phyloP scores from a whole-genome alignment of 2,329 filamentous ascomycete genomes.

The Trichoderma pleuroti region DNA sequence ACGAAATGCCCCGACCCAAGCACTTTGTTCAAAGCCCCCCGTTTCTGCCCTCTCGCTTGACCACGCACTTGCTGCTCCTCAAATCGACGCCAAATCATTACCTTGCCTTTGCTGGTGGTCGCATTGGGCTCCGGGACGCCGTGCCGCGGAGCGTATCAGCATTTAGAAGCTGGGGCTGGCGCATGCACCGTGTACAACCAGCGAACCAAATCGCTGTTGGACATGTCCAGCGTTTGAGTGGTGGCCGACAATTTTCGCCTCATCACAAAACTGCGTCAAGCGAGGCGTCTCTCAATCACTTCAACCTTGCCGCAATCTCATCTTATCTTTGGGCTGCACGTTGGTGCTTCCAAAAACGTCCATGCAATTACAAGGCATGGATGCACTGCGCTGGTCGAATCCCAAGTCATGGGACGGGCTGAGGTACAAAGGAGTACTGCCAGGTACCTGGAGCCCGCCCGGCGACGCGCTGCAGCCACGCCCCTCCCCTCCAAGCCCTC shows the following conservation, averaged over 20 bases:
- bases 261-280: not conserved
- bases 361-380: not conserved
- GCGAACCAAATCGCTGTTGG: not conserved
- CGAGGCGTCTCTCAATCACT: not conserved
- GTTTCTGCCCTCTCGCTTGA: not conserved
- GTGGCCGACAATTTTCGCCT: not conserved
- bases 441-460: not conserved
- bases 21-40: not conserved
- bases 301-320: not conserved
- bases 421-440: conserved; percentile 6
- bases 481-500: not conserved
- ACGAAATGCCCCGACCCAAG: not conserved
- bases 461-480: conserved; percentile 2
- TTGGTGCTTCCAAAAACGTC: not conserved
- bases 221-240: not conserved
- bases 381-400: not conserved
- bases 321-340: not conserved
- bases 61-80: not conserved
- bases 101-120: not conserved
- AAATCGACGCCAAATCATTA: not conserved
- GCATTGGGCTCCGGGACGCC: conserved; percentile 14
- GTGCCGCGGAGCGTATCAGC: conserved; percentile 12
- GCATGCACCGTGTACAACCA: not conserved
- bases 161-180: conserved; percentile 1
- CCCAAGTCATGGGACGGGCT: conserved; percentile 1